phyloP scores from a whole-genome alignment of 2,329 filamentous ascomycete species.

The Sporothrix dimorphospora region DNA sequence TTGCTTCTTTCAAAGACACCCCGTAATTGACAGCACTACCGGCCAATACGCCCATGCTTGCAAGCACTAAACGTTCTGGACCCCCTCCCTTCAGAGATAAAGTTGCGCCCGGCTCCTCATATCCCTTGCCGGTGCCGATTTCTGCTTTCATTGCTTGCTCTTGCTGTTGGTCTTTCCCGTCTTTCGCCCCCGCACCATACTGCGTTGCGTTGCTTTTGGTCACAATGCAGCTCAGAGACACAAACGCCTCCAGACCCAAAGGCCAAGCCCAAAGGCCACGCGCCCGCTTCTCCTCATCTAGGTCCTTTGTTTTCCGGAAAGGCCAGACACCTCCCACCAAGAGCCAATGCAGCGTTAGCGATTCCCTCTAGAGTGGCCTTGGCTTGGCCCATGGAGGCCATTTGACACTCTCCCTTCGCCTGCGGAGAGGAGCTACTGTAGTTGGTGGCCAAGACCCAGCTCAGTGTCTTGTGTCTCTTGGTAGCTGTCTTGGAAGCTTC shows the following conservation, averaged over 20 bases:
- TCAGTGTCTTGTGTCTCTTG: not conserved
- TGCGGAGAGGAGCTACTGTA: not conserved
- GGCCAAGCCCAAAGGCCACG: conserved; percentile 17
- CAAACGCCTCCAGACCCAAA: conserved; percentile 7
- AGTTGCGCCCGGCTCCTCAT: not conserved
- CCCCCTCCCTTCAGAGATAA: conserved; percentile 2
- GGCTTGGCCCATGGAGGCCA: conserved; percentile 2
- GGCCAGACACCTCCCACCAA: not conserved
- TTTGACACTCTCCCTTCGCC: conserved; percentile 5
- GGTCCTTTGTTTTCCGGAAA: conserved; percentile 6
- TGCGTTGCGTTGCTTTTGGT: not conserved
- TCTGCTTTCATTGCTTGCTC: not conserved
- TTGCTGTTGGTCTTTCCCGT: not conserved
- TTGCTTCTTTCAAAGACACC: not conserved
- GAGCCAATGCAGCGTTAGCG: not conserved
- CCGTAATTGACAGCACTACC: not conserved
- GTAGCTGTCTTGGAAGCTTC: not conserved
- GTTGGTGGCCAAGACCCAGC: not conserved
- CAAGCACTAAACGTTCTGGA: conserved; percentile 16
- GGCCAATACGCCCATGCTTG: not conserved
- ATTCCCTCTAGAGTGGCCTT: not conserved
- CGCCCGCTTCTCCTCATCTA: not conserved
- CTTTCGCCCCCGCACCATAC: not conserved
- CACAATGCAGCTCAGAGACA: not conserved
- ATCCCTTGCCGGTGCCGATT: not conserved